A percentile compares a stretch with the other conserved stretches of the same genome.
These are phyloP conservation scores for Aspergillus egyptiacus DNA, from an alignment of 495 filamentous ascomycete species.

Conservation along the genomic window DNA sequence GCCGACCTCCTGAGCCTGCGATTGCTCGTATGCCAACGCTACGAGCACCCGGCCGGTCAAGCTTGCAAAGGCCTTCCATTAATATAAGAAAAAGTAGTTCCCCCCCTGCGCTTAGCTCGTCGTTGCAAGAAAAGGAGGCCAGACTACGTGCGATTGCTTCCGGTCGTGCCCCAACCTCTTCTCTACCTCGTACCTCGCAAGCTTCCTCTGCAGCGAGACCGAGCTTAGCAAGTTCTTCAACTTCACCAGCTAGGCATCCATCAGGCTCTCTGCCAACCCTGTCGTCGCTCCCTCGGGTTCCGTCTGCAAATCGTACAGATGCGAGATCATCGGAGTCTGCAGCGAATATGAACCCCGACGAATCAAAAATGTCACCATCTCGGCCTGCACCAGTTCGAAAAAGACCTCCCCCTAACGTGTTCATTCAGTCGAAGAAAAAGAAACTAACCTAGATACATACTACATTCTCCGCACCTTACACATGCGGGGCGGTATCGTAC, in stretches of 20 bases:
- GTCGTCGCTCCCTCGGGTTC: background rate
- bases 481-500: background rate
- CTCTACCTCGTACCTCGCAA: background rate
- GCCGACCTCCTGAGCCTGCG: conserved; percentile 23
- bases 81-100: conserved; percentile 5
- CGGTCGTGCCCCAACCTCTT: conserved; percentile 15
- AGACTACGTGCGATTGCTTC: conserved; percentile 27
- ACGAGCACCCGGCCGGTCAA: conserved; percentile 23
- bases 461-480: background rate
- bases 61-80: background rate
- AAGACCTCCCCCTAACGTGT: conserved; percentile 31
- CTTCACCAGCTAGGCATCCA: conserved; percentile 3
- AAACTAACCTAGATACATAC: conserved; percentile 14
- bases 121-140: conserved; percentile 28
- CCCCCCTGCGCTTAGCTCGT: conserved; percentile 5
- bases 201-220: background rate
- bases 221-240: background rate
- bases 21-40: conserved; percentile 10
- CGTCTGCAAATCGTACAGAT: background rate
- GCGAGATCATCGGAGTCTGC: conserved; percentile 1
- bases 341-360: background rate
- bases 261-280: background rate
- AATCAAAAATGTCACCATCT: conserved; percentile 9
- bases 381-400: conserved; percentile 27
- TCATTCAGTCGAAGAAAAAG: conserved; percentile 38